Percentiles rank a stretch among this genome's conserved stretches.
Conservation (phyloP, 139 green algal species). For the Coelastrella sp. region DNA sequence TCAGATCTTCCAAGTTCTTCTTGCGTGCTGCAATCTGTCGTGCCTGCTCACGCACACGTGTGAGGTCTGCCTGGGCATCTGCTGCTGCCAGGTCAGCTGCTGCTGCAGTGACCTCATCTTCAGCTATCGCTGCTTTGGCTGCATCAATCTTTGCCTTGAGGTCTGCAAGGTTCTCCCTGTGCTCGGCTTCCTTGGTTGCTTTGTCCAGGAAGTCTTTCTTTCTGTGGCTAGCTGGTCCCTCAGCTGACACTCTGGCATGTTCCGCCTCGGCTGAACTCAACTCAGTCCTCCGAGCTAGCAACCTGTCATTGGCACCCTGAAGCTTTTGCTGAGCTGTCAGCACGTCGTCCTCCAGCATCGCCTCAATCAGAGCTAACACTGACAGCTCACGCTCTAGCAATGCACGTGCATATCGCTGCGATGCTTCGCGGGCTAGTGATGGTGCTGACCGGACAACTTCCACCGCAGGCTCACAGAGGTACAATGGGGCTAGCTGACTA, state of each 20-base stretch:
- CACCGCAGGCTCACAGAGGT: slow-evolving; percentile 66
- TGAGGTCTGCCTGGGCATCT: slow-evolving; percentile 58
- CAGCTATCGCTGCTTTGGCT: slow-evolving; percentile 26
- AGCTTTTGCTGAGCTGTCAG: slow-evolving; percentile 56
- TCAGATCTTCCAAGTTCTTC: slow-evolving; percentile 64
- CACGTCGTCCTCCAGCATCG: slow-evolving; percentile 76
- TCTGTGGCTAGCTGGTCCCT: slow-evolving; percentile 79
- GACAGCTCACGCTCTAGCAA: slow-evolving; percentile 81
- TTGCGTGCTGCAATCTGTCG: slow-evolving; percentile 60
- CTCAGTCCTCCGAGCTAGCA: slow-evolving; percentile 60
- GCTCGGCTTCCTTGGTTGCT: slow-evolving; percentile 88
- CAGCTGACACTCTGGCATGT: slow-evolving; percentile 60
- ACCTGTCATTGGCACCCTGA: slow-evolving; percentile 61
- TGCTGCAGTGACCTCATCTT: slow-evolving; percentile 45
- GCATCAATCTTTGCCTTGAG: slow-evolving; percentile 54
- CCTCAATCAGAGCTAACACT: slow-evolving; percentile 74
- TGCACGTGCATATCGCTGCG: slow-evolving; percentile 71
- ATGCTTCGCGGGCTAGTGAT: slow-evolving; percentile 59
- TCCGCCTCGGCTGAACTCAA: slow-evolving; percentile 70
- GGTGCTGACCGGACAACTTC: slow-evolving; percentile 63
- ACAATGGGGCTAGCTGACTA: slow-evolving; percentile 49
- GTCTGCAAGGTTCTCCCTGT: slow-evolving; percentile 78
- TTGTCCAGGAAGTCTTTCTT: slow-evolving; percentile 85
- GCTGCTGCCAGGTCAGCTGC: slow-evolving; percentile 36
- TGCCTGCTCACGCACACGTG: slow-evolving; percentile 57